A percentile compares a stretch with the other conserved stretches of the same genome.
phyloP scores from a whole-genome alignment of 768 basidiomycete genomes.

The Rhodotorula taiwanensis region DNA sequence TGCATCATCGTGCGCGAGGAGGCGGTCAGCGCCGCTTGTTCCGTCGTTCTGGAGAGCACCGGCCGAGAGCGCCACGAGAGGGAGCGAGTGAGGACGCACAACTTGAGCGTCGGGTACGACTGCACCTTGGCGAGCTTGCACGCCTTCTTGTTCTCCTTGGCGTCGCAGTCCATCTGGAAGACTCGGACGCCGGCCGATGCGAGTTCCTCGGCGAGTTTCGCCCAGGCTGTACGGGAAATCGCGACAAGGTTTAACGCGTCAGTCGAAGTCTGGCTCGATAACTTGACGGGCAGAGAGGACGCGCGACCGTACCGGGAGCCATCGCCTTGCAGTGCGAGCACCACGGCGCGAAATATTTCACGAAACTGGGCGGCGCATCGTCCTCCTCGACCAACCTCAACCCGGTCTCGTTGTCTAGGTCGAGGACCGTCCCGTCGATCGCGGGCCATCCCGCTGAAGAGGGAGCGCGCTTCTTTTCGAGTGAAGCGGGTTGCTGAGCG shows the following conservation, averaged over 20 bases:
- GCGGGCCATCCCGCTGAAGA: not conserved
- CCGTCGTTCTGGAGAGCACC: too few relatives aligned
- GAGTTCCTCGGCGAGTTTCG: slow-evolving; percentile 63
- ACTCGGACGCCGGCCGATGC: slow-evolving; percentile 62
- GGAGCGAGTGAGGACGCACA: slow-evolving; percentile 50
- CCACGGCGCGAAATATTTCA: slow-evolving; percentile 91
- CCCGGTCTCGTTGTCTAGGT: not conserved
- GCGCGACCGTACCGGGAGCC: slow-evolving; percentile 55
- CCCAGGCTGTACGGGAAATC: slow-evolving; percentile 53
- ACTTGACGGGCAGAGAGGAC: too few relatives aligned
- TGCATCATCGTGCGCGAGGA: not conserved
- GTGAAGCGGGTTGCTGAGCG: slow-evolving; percentile 16
- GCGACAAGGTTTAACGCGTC: not conserved
- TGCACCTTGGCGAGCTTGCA: slow-evolving; percentile 62
- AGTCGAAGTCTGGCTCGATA: too few relatives aligned
- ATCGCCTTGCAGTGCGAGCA: slow-evolving; percentile 96
- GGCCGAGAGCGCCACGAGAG: not conserved
- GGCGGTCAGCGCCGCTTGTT: too few relatives aligned
- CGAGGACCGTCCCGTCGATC: slow-evolving; percentile 17
- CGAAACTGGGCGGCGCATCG: slow-evolving; percentile 53
- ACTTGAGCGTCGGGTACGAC: slow-evolving; percentile 77
- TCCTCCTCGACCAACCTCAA: slow-evolving; percentile 5
- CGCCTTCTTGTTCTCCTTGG: slow-evolving; percentile 51
- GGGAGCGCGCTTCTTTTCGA: not conserved
- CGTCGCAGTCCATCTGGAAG: slow-evolving; percentile 85